Evolutionary conservation across 2,329 filamentous ascomycete genomes (phyloP), one percentile per base, ranked within the genome.

Genomic region (Alternaria brassicae): DNA sequence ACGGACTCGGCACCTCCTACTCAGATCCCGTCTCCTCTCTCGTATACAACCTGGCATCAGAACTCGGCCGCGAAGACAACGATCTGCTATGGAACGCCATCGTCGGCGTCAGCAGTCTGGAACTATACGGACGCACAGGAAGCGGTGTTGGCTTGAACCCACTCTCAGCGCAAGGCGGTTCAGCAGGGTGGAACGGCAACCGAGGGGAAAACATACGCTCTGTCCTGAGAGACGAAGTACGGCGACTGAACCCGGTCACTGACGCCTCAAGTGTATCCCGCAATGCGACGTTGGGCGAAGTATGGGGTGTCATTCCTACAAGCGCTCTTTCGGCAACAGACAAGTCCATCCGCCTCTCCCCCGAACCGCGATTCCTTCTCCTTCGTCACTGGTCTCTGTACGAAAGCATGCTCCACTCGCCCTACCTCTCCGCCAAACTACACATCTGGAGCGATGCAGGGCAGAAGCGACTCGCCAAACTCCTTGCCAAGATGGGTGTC

Each of bases 401-500:
- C 77, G 95, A 99, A 73, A 97, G 93, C 76, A 98, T 99, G 95
- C 85, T 98, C 12, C 95, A 99, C 77, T 97, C 93, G 0, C 93
- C 94, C 0, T 98, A 97, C 72, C 86, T 99, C 4, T 94, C 96
- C 60, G 92, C 94, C 3, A 87, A 92, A 30, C 84, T 99, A 44
- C 94, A 96, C 78, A 93, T 97, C 45, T 99, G 95, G 94, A 96
- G 89, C 60, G 95, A 98, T 62, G 86, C 86, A 50, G 95, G 95
- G 3, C 85, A 91, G 53, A 96, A 96, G 76, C 87, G 94, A 51
- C 82, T 99, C 19, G 92, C 97, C 78, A 98, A 98, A 75, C 85
- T 99, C 0, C 85, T 99, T 3, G 95, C 95, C 41, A 99, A 98
- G 79, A 99, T 99, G 94, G 95, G 95, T 30, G 91, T 99, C 55